These are phyloP conservation scores for Erodium chrysanthum DNA, from an alignment of 441 rosid species.

Conservation along the genomic window DNA sequence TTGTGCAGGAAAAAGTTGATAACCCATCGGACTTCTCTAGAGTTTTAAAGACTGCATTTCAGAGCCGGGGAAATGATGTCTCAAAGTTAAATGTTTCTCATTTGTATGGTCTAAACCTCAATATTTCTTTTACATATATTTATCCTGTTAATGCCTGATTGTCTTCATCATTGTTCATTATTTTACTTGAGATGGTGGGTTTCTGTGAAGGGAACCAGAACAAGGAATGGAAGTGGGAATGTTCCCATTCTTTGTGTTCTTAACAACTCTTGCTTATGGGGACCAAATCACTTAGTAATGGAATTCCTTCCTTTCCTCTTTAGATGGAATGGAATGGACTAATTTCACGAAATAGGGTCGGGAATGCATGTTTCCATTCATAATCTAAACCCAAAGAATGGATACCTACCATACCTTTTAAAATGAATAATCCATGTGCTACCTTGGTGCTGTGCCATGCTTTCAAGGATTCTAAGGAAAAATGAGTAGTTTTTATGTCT, in stretches of 20 bases:
- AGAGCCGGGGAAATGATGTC: slow-evolving; percentile 49
- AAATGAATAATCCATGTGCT: no score
- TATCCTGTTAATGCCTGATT: neutral
- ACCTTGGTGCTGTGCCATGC: no score
- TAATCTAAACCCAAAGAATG: no score
- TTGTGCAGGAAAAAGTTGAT: slow-evolving; percentile 60
- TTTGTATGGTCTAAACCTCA: slow-evolving; percentile 9
- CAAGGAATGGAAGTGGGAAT: neutral
- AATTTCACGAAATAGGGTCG: no score
- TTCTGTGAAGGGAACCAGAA: neutral
- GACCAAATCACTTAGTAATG: neutral
- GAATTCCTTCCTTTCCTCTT: no score
- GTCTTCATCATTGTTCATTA: neutral
- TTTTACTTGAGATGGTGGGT: neutral
- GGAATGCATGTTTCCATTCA: no score
- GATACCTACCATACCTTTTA: no score
- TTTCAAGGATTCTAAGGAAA: no score
- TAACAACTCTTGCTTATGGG: neutral
- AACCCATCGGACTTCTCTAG: slow-evolving; percentile 62
- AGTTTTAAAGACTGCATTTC: slow-evolving; percentile 60
- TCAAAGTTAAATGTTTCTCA: slow-evolving; percentile 73
- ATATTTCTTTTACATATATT: neutral
- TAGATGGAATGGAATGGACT: no score
- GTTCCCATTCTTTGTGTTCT: neutral
- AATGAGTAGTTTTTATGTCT: no score